Evolutionary conservation across 176 grass and related monocot species (phyloP), one percentile per base, ranked within the genome.

Genomic region (Aegilops umbellulata): DNA sequence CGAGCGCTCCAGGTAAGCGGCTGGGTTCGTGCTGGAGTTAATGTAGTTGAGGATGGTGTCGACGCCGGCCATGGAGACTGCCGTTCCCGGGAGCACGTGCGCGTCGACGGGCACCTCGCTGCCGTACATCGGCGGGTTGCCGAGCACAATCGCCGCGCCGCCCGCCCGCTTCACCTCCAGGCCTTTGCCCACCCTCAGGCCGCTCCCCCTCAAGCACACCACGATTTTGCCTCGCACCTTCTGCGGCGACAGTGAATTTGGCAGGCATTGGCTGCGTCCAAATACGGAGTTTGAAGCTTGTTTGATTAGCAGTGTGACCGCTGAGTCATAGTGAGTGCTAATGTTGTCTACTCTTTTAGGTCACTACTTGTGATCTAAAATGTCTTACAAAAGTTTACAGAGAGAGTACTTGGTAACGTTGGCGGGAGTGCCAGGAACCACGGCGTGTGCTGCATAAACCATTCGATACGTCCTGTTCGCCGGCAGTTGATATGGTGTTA

Each of bases 151-250:
- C 69, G 90, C 97, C 3, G 92, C 90, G n/a, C 94, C 97, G 60
- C 97, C 92, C 0, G 92, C 97, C 22, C 84, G 91, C 86, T 98
- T 98, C 31, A 98, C 97, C 84, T 98, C 97, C 69, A 86, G 38
- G 8, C 93, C 97, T 79, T 98, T 98, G 17, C 60, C 97, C 57
- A 86, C n/a, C n/a, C n/a, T n/a, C n/a, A 91, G 71, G 6, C 97
- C 97, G 12, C 29, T 55, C 25, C 97, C 97, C 58, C 97, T 47
- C 64, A 98, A 2, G 92, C 97, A 98, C 69, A 94, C 51, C 3
- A 98, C 94, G 77, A 98, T 92, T 76, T 95, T 98, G 30, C n/a
- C 94, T 29, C 83, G 89, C 17, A 92, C 97, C 78, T 92, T 94
- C 11, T 83, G 24, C 0, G 70, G 17, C 16, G 85, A 87, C 5